phyloP scores from a whole-genome alignment of 371 early-diverging fungal genomes.

The Rhizomucor pusillus region DNA sequence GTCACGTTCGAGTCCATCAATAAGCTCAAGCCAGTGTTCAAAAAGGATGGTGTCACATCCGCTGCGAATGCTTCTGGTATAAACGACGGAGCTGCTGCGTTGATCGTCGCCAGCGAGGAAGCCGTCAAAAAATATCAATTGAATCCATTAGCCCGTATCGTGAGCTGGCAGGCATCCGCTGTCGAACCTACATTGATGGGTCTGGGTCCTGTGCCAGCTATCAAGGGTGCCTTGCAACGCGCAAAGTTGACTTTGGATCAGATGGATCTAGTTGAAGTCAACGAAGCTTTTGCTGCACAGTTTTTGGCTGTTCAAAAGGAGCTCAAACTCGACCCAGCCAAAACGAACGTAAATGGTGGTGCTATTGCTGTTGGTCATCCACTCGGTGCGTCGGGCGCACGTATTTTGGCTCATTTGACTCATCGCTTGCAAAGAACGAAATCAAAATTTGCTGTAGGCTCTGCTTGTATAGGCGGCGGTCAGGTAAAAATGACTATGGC shows the following conservation, averaged over 20 bases:
- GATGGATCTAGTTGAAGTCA: conserved; percentile 93
- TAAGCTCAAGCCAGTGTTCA: conserved; percentile 87
- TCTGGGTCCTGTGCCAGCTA: conserved; percentile 95
- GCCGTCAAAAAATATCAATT: conserved; percentile 81
- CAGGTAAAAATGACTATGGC: conserved; percentile 53
- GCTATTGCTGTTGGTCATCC: conserved; percentile 98
- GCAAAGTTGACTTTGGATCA: conserved; percentile 79
- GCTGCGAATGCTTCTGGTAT: conserved; percentile 97
- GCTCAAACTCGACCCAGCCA: conserved; percentile 75
- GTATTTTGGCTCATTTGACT: conserved; percentile 87
- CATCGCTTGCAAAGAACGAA: conserved; percentile 81
- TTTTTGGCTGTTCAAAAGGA: conserved; percentile 88
- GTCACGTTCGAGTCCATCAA: conserved; percentile 77
- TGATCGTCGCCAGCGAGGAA: conserved; percentile 86
- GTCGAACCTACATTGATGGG: conserved; percentile 86
- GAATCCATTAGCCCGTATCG: conserved; percentile 84
- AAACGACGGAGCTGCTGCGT: conserved; percentile 93
- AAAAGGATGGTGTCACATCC: conserved; percentile 88
- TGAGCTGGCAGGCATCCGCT: conserved; percentile 84
- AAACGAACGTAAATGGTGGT: conserved; percentile 90
- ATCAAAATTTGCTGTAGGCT: conserved; percentile 86
- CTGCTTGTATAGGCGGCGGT: conserved; percentile 92
- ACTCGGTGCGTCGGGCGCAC: conserved; percentile 93
- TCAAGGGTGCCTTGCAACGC: conserved; percentile 80
- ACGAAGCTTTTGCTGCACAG: conserved; percentile 98